Evolutionary conservation across 805 yeast genomes (phyloP), one percentile per base, ranked within the genome.

Genomic region (Clavispora asparagi): DNA sequence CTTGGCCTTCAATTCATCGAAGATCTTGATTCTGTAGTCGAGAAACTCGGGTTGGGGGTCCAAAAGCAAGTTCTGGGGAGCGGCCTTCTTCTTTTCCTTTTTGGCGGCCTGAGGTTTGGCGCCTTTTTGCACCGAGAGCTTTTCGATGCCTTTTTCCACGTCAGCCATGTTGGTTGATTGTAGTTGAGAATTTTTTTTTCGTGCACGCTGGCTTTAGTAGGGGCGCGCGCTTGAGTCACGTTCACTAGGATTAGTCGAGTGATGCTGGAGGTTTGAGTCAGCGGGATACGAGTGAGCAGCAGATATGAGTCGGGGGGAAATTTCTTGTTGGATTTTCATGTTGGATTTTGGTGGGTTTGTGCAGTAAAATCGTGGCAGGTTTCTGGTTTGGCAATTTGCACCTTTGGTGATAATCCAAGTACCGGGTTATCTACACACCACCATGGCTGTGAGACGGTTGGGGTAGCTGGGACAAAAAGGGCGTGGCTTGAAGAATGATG

Each of bases 1-100:
- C 70, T 83, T 79, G 46, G 80, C 81, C 73, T 86, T 85, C 55
- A 94, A 76, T 64, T 84, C 77, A 48, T 89, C 95, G 62, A 91
- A 94, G 52, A 91, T 64, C 59, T 77, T 70, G 62, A 85, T 74
- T 70, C 99, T 85, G 52, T 83, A 79, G 35, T 83, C 89, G 58
- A 94, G 78, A 63, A 85, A 94, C 52, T 70, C 82, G n/a, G 97
- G 96, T 64, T 82, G 83, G 27, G 96, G 95, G 47, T 83, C 84
- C 53, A 84, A 55, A 49, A 66, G 68, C 37, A 76, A 64, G 64
- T 65, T 61, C n/a, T 66, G 62, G 31, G 67, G 68, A 48, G 73
- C 72, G 35, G 67, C 64, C 63, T 73, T 65, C 63, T 75, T 70
- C 48, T 67, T 60, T 51, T 73, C 71, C 62, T 74, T 74, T 40